Evolutionary conservation across 495 filamentous ascomycete genomes (phyloP), one percentile per base, ranked within the genome.

Genomic region (Podospora appendiculata): DNA sequence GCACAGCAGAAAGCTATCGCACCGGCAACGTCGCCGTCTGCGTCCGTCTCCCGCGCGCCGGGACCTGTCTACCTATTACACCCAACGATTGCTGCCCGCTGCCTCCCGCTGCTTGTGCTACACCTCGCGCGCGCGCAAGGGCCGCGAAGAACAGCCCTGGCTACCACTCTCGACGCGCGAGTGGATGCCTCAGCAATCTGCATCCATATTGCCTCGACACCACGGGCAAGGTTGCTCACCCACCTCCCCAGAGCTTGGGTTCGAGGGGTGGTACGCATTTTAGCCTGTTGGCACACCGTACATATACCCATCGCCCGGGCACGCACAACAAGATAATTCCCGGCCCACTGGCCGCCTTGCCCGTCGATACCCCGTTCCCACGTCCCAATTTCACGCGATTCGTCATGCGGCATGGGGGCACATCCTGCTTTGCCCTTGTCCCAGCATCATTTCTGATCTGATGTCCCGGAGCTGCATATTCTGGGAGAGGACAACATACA

Each of bases 281-380:
- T 58, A 58, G 62, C 62, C 59, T 64, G 59, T 56, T 53, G 41
- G 47, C 33, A 8, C 51, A 49, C 52, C 50, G 43, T 18, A 57
- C 58, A 56, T 51, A 53, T 50, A 42, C 32, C 45, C 52, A 56
- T 60, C 53, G 50, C 25, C 52, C 50, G 25, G 33, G 33, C 43
- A 6, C 46, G 41, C 9, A 52, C 25, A 50, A 18, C 50, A 33
- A 25, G 16, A 51, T 46, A 53, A 52, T 56, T 59, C 46, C 61
- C 58, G 58, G 57, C 46, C 50, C 51, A 50, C 55, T 54, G 60
- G 58, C 57, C 61, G 61, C 52, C 40, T 56, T 45, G 51, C 40
- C 13, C 35, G 51, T 32, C 3, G 41, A 17, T 3, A 10, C 16
- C 41, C 13, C 41, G 41, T 12, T 44, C n/a, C n/a, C 12, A 14